phyloP scores from a whole-genome alignment of 768 basidiomycete species.

The Macrolepiota albuminosa region DNA sequence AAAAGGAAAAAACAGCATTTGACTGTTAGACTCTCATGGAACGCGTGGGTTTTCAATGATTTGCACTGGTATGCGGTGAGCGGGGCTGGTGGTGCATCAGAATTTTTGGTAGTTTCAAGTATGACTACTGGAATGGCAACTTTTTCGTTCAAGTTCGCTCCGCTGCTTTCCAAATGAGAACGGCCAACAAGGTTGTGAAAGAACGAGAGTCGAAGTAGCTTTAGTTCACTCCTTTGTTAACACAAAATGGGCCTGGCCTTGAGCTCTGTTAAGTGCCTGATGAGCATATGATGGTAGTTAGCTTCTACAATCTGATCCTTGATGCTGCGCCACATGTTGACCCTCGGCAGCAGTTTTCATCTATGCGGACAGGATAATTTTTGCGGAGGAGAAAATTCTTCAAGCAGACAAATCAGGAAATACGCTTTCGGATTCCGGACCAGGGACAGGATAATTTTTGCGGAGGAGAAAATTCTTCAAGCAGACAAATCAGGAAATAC shows the following conservation, averaged over 20 bases:
- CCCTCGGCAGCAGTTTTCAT: not conserved
- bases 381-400: not conserved
- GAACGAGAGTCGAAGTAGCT: not conserved
- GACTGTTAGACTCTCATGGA: not conserved
- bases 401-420: not conserved
- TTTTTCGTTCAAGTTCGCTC: too few species aligned
- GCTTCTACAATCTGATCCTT: not conserved
- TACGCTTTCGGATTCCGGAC: not conserved
- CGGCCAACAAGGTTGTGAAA: not conserved
- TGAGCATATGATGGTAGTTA: not conserved
- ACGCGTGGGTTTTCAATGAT: not conserved
- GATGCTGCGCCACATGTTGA: constrained; percentile 3
- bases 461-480: not conserved
- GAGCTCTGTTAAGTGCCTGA: too few species aligned
- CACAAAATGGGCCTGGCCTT: not conserved
- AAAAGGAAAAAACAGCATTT: not conserved
- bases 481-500: not conserved
- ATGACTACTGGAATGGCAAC: not conserved
- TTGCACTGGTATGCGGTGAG: not conserved
- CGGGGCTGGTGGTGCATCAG: not conserved
- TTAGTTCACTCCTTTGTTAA: not conserved
- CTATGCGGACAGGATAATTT: not conserved
- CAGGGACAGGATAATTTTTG: not conserved
- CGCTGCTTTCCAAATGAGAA: not conserved
- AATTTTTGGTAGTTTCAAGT: too few species aligned